These are phyloP conservation scores for Rubus parviflorus DNA, from an alignment of 306 rosid genomes.

Conservation along the genomic window DNA sequence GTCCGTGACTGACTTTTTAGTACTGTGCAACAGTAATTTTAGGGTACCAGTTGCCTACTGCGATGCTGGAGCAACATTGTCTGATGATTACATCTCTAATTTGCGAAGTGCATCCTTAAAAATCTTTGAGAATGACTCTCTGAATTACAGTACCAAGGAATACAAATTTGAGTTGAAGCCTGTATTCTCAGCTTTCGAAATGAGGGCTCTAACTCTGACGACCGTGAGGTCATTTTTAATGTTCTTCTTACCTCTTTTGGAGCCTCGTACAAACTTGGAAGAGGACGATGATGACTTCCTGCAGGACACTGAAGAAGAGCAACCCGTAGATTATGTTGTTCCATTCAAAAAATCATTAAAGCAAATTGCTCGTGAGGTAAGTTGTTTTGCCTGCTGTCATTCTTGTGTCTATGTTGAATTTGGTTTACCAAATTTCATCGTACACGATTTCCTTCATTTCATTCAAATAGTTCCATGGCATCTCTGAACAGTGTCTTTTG, in stretches of 20 bases:
- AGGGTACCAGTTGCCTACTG: slow-evolving; percentile 62
- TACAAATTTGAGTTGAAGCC: slow-evolving; percentile 70
- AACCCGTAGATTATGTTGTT: slow-evolving; percentile 47
- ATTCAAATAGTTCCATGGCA: not conserved
- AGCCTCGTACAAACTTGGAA: slow-evolving; percentile 65
- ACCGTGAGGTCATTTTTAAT: slow-evolving; percentile 65
- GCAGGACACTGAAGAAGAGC: slow-evolving; percentile 40
- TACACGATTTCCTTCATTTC: not conserved
- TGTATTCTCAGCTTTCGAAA: slow-evolving; percentile 69
- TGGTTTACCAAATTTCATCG: not conserved
- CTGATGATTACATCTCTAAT: slow-evolving; percentile 51
- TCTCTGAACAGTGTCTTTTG: not conserved
- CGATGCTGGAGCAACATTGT: slow-evolving; percentile 64
- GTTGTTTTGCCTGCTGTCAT: slow-evolving; percentile 14
- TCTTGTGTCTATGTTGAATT: not conserved
- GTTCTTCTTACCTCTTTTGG: slow-evolving; percentile 81
- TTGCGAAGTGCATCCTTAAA: slow-evolving; percentile 40
- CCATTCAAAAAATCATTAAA: slow-evolving; percentile 79
- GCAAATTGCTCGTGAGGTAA: slow-evolving; percentile 87
- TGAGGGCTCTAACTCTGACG: slow-evolving; percentile 48
- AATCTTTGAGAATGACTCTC: slow-evolving; percentile 51
- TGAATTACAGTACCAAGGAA: slow-evolving; percentile 52
- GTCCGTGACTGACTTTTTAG: slow-evolving; percentile 25
- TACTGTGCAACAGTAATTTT: slow-evolving; percentile 45
- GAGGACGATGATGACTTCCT: slow-evolving; percentile 68